Percentiles rank a stretch among this genome's conserved stretches.
phyloP scores from a whole-genome alignment of 768 basidiomycete species.

The Pholiota molesta region DNA sequence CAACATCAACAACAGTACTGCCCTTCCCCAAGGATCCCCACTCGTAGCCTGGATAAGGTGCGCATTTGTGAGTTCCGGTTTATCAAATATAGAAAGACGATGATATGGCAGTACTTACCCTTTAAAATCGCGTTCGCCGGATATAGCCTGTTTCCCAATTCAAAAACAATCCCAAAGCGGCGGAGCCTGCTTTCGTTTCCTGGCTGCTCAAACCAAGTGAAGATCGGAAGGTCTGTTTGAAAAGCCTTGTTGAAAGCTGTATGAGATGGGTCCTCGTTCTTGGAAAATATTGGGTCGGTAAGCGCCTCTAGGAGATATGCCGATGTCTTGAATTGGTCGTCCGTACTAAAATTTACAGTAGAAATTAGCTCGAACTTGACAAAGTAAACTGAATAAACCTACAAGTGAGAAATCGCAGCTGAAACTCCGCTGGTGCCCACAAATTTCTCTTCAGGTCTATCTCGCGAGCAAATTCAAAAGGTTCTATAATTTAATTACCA shows the following conservation, averaged over 20 bases:
- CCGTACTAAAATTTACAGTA: constrained; percentile 4
- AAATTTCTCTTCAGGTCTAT: constrained; percentile 22
- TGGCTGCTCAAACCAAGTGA: constrained; percentile 21
- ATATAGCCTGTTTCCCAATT: constrained; percentile 17
- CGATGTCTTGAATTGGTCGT: constrained; percentile 14
- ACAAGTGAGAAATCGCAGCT: constrained; percentile 9
- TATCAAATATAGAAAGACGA: background rate
- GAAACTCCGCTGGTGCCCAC: constrained; percentile 10
- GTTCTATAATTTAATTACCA: background rate
- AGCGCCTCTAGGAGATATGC: constrained; percentile 25
- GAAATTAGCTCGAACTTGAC: background rate
- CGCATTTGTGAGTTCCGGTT: background rate
- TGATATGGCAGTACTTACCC: constrained; percentile 9
- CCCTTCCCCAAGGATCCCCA: constrained; percentile 26
- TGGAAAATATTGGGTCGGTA: constrained; percentile 16
- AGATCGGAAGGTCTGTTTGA: constrained; percentile 21
- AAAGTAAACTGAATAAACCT: background rate
- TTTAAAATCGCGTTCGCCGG: constrained; percentile 18
- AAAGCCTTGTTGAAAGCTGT: constrained; percentile 23
- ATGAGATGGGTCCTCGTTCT: constrained; percentile 2
- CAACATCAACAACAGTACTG: constrained; percentile 32
- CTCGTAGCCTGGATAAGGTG: constrained; percentile 23
- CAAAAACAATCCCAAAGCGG: constrained; percentile 28
- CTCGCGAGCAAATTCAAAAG: background rate
- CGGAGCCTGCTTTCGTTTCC: constrained; percentile 28